These are phyloP conservation scores for Starmerella powellii DNA, from an alignment of 805 yeast genomes.

Conservation along the genomic window DNA sequence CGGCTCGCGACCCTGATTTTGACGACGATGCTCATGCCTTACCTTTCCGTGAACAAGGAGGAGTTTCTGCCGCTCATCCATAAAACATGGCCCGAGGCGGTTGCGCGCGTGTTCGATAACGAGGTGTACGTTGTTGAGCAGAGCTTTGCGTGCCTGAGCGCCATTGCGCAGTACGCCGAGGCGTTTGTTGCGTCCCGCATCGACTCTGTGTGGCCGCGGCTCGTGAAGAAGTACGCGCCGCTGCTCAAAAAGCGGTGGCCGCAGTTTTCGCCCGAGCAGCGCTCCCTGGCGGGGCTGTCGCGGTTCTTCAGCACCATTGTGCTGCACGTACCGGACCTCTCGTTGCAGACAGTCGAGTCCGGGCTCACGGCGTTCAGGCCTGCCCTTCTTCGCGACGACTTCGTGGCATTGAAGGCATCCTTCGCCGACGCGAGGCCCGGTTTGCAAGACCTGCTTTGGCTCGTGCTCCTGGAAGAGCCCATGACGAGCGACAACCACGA, in stretches of 20 bases:
- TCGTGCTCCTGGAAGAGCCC: slow-evolving; percentile 9
- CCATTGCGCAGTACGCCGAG: slow-evolving; percentile 23
- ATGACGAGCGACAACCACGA: background rate
- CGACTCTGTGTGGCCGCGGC: slow-evolving; percentile 19
- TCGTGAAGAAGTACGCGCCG: background rate
- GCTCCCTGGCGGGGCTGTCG: slow-evolving; percentile 7
- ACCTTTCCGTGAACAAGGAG: slow-evolving; percentile 40
- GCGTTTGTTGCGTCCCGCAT: slow-evolving; percentile 31
- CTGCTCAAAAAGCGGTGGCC: slow-evolving; percentile 17
- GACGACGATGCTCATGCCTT: slow-evolving; percentile 35
- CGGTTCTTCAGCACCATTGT: slow-evolving; percentile 5
- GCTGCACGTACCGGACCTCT: slow-evolving; percentile 4
- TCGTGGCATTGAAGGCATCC: background rate
- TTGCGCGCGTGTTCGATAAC: slow-evolving; percentile 24
- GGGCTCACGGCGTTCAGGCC: slow-evolving; percentile 10
- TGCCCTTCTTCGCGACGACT: slow-evolving; percentile 15
- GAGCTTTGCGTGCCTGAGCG: slow-evolving; percentile 26
- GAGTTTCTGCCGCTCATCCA: slow-evolving; percentile 41
- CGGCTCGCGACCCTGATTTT: slow-evolving; percentile 46
- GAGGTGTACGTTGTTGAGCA: slow-evolving; percentile 28
- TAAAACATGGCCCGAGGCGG: slow-evolving; percentile 41
- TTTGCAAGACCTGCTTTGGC: slow-evolving; percentile 13
- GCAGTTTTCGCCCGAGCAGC: slow-evolving; percentile 15
- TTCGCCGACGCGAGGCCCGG: background rate
- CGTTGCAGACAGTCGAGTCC: slow-evolving; percentile 12